Percentiles rank a stretch among this genome's conserved stretches.
Evolutionary conservation across 345 rosid genomes (phyloP).

Genomic region (Anastatica hierochuntica): DNA sequence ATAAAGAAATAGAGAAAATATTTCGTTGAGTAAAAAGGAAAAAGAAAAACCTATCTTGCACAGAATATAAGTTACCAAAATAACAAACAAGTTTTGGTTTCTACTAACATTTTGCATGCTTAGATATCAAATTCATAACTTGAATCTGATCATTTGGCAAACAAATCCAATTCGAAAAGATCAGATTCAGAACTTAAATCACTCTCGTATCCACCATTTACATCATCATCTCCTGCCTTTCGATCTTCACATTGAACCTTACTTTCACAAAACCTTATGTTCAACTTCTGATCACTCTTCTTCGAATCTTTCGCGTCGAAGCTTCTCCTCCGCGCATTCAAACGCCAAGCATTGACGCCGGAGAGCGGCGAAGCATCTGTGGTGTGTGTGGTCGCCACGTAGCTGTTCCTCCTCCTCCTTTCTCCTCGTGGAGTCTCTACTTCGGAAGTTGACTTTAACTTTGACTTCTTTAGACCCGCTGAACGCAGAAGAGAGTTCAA

Average conservation of each 20-base stretch:
- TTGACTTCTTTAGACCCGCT: constrained; percentile 53
- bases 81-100: too few relatives aligned
- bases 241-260: constrained; percentile 14
- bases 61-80: too few relatives aligned
- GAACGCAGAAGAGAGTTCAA: constrained; percentile 71
- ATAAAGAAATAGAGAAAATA: too few relatives aligned
- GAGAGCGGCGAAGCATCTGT: constrained; percentile 37
- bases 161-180: constrained; percentile 66
- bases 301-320: constrained; percentile 40
- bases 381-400: constrained; percentile 36
- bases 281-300: constrained; percentile 4
- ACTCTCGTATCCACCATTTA: constrained; percentile 54
- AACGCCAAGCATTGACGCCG: constrained; percentile 42
- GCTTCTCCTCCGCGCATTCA: constrained; percentile 43
- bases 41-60: too few relatives aligned
- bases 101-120: too few relatives aligned
- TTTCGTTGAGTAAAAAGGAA: too few relatives aligned
- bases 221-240: constrained; percentile 8
- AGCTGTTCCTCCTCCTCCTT: constrained; percentile 58
- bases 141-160: too few relatives aligned
- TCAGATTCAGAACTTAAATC: constrained; percentile 94
- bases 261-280: constrained; percentile 1
- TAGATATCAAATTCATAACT: too few relatives aligned
- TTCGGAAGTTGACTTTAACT: constrained; percentile 38
- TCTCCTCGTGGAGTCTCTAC: constrained; percentile 59